phyloP scores from a whole-genome alignment of 2,329 filamentous ascomycete species.

The Cercospora canescens region DNA sequence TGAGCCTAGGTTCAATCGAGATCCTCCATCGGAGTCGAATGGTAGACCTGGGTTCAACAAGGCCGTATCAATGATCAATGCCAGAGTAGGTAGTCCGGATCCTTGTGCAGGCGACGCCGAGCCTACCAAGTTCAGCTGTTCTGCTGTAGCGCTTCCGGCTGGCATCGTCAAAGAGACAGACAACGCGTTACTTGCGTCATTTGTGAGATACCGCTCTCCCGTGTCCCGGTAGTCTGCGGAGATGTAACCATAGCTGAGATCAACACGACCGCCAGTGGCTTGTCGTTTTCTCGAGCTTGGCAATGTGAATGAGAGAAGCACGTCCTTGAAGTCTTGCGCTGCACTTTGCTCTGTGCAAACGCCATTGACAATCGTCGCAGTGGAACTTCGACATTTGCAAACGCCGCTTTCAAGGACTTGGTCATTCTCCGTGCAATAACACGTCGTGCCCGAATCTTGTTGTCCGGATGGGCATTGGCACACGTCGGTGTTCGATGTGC shows the following conservation, averaged over 20 bases:
- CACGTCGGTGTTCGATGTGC: neutral
- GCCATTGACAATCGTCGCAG: neutral
- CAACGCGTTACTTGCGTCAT: neutral
- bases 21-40: neutral
- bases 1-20: neutral
- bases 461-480: neutral
- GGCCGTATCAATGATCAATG: neutral
- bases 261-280: neutral
- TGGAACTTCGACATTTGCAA: neutral
- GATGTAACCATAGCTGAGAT: slow-evolving; percentile 1
- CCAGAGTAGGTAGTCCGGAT: neutral
- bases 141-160: neutral
- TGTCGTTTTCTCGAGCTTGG: neutral
- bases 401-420: no score
- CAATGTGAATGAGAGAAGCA: neutral
- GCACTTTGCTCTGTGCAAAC: neutral
- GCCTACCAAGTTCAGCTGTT: neutral
- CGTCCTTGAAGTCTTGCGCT: neutral
- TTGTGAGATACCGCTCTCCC: neutral
- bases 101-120: neutral
- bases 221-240: neutral
- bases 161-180: neutral
- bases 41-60: neutral
- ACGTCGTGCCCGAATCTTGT: neutral
- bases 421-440: neutral